Conservation (phyloP, 2,329 filamentous ascomycete species). For the Fusarium pilosicola region DNA sequence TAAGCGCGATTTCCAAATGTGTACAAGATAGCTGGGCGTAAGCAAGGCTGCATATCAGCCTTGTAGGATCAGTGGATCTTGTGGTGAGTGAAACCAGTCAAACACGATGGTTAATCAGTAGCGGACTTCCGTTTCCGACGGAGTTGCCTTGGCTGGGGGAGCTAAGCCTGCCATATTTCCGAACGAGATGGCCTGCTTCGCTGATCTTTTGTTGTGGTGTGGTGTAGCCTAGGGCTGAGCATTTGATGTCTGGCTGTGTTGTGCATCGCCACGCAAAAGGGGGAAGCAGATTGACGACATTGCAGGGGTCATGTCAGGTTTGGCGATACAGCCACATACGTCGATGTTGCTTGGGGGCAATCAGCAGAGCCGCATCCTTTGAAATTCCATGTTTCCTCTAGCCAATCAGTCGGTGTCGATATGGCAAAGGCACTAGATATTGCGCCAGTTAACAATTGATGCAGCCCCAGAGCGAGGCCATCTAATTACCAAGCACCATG, state of each 20-base stretch:
- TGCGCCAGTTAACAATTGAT: background rate
- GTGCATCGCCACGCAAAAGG: background rate
- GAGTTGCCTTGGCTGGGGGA: background rate
- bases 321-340: conserved; percentile 11
- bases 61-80: background rate
- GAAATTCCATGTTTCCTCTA: background rate
- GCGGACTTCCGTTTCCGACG: background rate
- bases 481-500: background rate
- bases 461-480: too few relatives aligned
- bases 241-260: background rate
- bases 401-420: background rate
- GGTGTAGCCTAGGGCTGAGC: conserved; percentile 1
- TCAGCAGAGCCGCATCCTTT: background rate
- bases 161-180: background rate
- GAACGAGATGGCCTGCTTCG: background rate
- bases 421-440: background rate
- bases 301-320: background rate
- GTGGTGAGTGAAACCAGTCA: background rate
- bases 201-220: background rate
- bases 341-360: background rate
- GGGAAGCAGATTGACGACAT: background rate
- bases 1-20: conserved; percentile 11
- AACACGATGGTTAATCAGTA: background rate
- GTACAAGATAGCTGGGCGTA: conserved; percentile 8
- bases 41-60: conserved; percentile 18